Evolutionary conservation across 2,329 filamentous ascomycete genomes (phyloP), one percentile per base, ranked within the genome.

Genomic region (Fusarium drepaniforme): DNA sequence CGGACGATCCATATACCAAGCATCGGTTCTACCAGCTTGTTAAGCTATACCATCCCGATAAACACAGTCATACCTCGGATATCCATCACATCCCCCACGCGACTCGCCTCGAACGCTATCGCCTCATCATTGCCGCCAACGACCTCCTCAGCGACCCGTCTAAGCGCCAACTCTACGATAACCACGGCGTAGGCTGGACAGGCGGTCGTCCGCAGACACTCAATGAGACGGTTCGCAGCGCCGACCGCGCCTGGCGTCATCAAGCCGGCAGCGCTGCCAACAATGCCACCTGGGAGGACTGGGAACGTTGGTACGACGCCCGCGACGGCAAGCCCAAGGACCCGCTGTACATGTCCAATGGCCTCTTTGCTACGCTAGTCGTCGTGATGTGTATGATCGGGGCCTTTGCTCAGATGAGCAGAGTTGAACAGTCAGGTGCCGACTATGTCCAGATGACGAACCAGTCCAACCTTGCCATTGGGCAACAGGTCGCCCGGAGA

Each of bases 251-350:
- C 6, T 92, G 89, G 89, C 86, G 88, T 40, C 77, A 84, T 16
- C 80, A 81, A 38, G 85, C 86, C 0, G 86, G 85, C 28, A 88
- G 83, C 65, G 82, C 89, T 15, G 88, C 88, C 61, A 84, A 85
- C 77, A 98, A 98, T 82, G 97, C 95, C 1, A 98, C 97, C 0
- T 99, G 97, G 97, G 97, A 99, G 82, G 97, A 99, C 82, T 98
- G 96, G 96, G 94, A 98, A 85, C 88, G 88, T 53, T 97, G 93
- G 92, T 89, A 94, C 77, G 86, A 90, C 38, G 82, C 87, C 82
- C 81, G 86, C 80, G 82, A 87, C 59, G 85, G 87, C 76, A 80
- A 78, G 79, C 82, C 82, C 73, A 85, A 83, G 74, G 84, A 88
- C 73, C 89, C 89, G 0, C 77, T 92, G 63, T 93, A 91, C 83